Base-by-base conservation (phyloP, 805 yeast genomes). In the Ogataea populi-albae region DNA sequence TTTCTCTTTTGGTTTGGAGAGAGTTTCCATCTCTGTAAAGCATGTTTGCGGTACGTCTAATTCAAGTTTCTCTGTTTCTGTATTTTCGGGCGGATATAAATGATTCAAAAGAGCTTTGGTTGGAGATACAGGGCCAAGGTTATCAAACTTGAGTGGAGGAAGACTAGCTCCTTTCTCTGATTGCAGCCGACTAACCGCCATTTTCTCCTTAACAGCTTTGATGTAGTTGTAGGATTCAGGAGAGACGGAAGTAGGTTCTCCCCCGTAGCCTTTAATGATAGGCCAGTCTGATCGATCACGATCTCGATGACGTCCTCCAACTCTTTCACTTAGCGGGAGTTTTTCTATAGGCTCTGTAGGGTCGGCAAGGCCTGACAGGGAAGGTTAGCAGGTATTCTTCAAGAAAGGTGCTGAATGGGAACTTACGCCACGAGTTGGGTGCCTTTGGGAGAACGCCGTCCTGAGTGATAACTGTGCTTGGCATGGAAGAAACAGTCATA, bases 151-250 rank as follows among this genome's bases (percentile, higher is more conserved):
- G 15, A 37, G 32, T 3, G 41, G 41, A 8, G 34, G 34, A 6
- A 37, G 26, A 9, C 21, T 26, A n/a, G 31, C 16, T 24, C 22
- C 17, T 12, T 24, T 24, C n/a, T 32, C 34, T 15, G 20, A n/a
- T 11, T 4, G 21, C 17, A 8, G 26, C 5, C 11, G 11, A n/a
- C 23, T 32, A 4, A 34, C 26, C 6, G 30, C 19, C n/a, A 28
- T 19, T 16, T 23, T 22, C 23, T 37, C 34, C 17, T 19, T 37
- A 19, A 33, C 37, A 8, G 27, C 34, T 2, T 17, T 12, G 18
- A 37, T 37, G 17, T 31, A 28, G 22, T 27, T 32, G 31, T 28
- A 37, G 11, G 41, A 26, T 7, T 30, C 41, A 6, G 41, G 41
- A n/a, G 41, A 37, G 23, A 37, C 41, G n/a, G 30, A 16, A 6